Percentiles rank a stretch among this genome's conserved stretches.
These are phyloP conservation scores for Pseudopithomyces maydicus DNA, from an alignment of 2,329 filamentous ascomycete genomes.

Conservation along the genomic window DNA sequence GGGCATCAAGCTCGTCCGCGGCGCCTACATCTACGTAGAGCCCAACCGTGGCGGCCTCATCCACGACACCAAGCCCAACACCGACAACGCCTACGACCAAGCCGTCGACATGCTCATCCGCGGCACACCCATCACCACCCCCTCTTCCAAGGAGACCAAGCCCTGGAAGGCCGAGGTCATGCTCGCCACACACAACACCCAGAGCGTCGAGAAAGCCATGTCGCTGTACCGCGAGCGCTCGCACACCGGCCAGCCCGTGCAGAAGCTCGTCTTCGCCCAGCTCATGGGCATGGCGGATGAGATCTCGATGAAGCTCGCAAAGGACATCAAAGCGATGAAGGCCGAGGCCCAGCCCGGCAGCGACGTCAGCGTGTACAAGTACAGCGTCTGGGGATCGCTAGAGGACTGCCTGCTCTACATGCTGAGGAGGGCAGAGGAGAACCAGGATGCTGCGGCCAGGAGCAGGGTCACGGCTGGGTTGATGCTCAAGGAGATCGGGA, in stretches of 20 bases:
- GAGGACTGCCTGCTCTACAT: conserved; percentile 7
- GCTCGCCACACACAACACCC: conserved; percentile 5
- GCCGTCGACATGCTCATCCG: conserved; percentile 6
- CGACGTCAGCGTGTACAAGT: conserved; percentile 6
- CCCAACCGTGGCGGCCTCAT: conserved; percentile 1
- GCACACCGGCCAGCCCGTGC: conserved; percentile 1
- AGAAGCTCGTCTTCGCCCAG: conserved; percentile 8
- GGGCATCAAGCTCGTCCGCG: conserved; percentile 7
- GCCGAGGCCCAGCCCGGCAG: not conserved
- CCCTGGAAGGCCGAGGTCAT: conserved; percentile 7
- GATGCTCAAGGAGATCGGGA: conserved; percentile 6
- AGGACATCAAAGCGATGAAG: not conserved
- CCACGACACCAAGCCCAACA: conserved; percentile 4
- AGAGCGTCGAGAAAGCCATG: conserved; percentile 5
- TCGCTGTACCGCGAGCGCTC: not conserved
- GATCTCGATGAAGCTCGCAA: conserved; percentile 6
- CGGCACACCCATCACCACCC: not conserved
- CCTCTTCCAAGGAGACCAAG: not conserved
- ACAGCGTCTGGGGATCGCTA: conserved; percentile 4
- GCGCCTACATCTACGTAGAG: conserved; percentile 7
- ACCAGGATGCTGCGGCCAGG: conserved; percentile 3
- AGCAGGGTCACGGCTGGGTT: conserved; percentile 1
- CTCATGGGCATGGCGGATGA: conserved; percentile 8
- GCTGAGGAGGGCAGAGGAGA: conserved; percentile 7
- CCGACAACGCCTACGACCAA: conserved; percentile 1